Percentiles rank a stretch among this genome's conserved stretches.
phyloP scores from a whole-genome alignment of 1,284 basidiomycete species.

The Ganoderma sinense region DNA sequence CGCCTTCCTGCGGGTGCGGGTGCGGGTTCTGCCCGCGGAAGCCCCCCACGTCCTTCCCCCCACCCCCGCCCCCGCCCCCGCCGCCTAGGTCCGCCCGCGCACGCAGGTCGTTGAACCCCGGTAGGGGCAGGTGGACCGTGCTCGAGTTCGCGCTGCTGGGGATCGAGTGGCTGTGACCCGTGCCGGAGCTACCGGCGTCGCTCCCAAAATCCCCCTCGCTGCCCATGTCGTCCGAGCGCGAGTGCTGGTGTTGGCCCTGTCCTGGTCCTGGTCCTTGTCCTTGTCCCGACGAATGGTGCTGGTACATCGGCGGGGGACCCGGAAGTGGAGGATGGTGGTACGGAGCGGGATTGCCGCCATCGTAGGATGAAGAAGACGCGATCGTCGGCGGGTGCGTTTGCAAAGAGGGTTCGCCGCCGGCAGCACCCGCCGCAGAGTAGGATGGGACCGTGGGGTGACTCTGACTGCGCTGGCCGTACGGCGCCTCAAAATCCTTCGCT shows the following conservation, averaged over 20 bases:
- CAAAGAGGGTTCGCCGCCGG: slow-evolving; percentile 32
- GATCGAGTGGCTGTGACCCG: slow-evolving; percentile 30
- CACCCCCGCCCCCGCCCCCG: too few relatives aligned
- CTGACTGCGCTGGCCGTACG: slow-evolving; percentile 24
- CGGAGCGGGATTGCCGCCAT: slow-evolving; percentile 11
- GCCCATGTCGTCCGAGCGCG: slow-evolving; percentile 34
- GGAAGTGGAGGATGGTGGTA: slow-evolving; percentile 27
- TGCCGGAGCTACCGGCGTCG: slow-evolving; percentile 33
- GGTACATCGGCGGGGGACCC: slow-evolving; percentile 33
- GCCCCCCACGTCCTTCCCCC: slow-evolving; percentile 20
- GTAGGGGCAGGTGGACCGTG: slow-evolving; percentile 35
- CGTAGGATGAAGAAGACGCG: slow-evolving; percentile 19
- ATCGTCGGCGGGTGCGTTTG: slow-evolving; percentile 33
- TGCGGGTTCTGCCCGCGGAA: slow-evolving; percentile 26
- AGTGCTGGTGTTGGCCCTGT: slow-evolving; percentile 22
- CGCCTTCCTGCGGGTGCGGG: slow-evolving; percentile 30
- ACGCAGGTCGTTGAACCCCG: slow-evolving; percentile 30
- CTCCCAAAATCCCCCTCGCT: slow-evolving; percentile 34
- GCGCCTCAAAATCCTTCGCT: slow-evolving; percentile 30
- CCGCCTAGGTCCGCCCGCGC: slow-evolving; percentile 22
- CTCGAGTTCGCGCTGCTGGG: slow-evolving; percentile 39
- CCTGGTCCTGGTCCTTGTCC: too few relatives aligned
- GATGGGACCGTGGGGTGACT: slow-evolving; percentile 22
- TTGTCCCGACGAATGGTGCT: slow-evolving; percentile 15
- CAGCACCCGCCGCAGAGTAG: slow-evolving; percentile 24